A percentile compares a stretch with the other conserved stretches of the same genome.
Evolutionary conservation across 192 early-diverging fungal genomes (phyloP).

Genomic region (Backusella liffmaniae): DNA sequence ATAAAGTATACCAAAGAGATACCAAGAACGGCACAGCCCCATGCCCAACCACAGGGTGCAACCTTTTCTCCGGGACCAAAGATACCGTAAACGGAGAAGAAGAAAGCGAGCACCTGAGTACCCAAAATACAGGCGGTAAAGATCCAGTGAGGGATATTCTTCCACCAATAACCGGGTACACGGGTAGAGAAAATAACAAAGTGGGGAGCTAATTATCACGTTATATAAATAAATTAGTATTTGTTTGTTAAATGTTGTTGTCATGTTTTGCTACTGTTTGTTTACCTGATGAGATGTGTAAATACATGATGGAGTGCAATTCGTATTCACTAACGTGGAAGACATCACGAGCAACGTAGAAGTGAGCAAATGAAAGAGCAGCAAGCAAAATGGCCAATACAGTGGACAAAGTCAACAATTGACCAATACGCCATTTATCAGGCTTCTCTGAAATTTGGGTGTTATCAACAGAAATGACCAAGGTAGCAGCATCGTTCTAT

Average conservation of each 20-base stretch:
- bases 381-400: slow-evolving; percentile 76
- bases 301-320: slow-evolving; percentile 88
- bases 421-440: slow-evolving; percentile 94
- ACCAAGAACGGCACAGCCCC: slow-evolving; percentile 64
- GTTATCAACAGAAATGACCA: slow-evolving; percentile 92
- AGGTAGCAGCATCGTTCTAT: slow-evolving; percentile 77
- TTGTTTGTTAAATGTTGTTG: not conserved
- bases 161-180: slow-evolving; percentile 75
- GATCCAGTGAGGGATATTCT: slow-evolving; percentile 65
- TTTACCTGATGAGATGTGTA: slow-evolving; percentile 78
- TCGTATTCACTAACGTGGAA: slow-evolving; percentile 38
- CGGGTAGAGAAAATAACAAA: slow-evolving; percentile 90
- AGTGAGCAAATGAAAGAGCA: slow-evolving; percentile 77
- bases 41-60: slow-evolving; percentile 57
- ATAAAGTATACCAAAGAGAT: slow-evolving; percentile 73
- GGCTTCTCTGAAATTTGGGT: slow-evolving; percentile 82
- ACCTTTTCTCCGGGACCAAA: slow-evolving; percentile 37
- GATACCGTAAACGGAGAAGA: slow-evolving; percentile 71
- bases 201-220: slow-evolving; percentile 54
- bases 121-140: slow-evolving; percentile 71
- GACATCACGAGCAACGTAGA: slow-evolving; percentile 72
- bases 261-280: not conserved
- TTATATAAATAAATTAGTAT: slow-evolving; percentile 2
- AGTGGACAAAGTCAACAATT: slow-evolving; percentile 77
- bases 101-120: slow-evolving; percentile 87